Base-by-base conservation (phyloP, 2,329 filamentous ascomycete genomes). In the Dactylellina drechsleri region DNA sequence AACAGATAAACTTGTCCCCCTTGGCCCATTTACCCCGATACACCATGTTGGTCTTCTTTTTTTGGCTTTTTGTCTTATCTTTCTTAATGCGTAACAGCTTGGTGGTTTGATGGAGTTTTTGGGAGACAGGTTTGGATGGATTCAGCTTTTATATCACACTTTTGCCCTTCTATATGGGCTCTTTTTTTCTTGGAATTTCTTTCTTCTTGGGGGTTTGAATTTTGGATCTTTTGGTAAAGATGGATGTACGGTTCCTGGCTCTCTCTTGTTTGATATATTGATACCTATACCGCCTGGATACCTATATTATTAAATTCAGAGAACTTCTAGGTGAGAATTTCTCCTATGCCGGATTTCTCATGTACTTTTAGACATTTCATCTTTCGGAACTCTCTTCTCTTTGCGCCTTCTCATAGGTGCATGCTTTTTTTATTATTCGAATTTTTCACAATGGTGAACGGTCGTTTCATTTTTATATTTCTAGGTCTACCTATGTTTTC, bases 361-460 rank as follows among this genome's bases (percentile, higher is more conserved):
- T 74, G 70, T 74, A 74, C 56, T 74, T 67, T 74, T 74, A 74
- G 70, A 74, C 16, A 31, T 26, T 57, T 45, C 57, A 72, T 54
- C 56, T 23, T 23, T 23, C 23, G 23, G 23, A 23, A 23, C 23
- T 74, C 70, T 74, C 62, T 74, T 74, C 70, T 72, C 67, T 61
- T 57, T 23, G 36, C 49, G 49, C 54, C 41, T 65, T 18, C 13
- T n/a, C 43, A 36, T 10, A 10, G 31, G 31, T 36, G 31, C 31
- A 36, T 36, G 31, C 31, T 3, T 36, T 3, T 36, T 36, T 36
- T 36, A 36, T 36, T 36, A 36, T 36, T 36, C 31, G 31, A 5
- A 8, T 36, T 36, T 36, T 36, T 10, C 31, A 36, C 31, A 5
- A 36, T 36, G 10, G 31, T 10, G 31, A 10, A 36, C 6, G 10